These are phyloP conservation scores for Lycium barbarum DNA, from an alignment of 257 asterid species.

Conservation along the genomic window DNA sequence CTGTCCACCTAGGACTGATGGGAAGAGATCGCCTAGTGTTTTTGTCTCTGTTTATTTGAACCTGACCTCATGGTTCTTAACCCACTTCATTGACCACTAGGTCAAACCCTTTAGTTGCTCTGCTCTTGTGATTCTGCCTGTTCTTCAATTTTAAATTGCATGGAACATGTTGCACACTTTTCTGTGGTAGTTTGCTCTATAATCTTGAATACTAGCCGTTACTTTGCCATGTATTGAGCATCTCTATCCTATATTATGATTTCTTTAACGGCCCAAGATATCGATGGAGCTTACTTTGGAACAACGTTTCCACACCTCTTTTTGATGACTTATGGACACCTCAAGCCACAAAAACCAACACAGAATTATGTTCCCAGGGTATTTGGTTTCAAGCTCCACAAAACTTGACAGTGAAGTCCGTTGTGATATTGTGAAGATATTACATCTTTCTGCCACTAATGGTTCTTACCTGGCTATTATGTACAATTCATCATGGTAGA, in stretches of 20 bases:
- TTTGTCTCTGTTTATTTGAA: too few relatives aligned
- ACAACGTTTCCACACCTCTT: constrained; percentile 95
- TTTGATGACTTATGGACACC: constrained; percentile 94
- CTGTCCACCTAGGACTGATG: too few relatives aligned
- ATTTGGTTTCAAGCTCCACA: constrained; percentile 94
- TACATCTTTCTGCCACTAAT: constrained; percentile 41
- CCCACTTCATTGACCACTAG: too few relatives aligned
- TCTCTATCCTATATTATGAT: constrained; percentile 26
- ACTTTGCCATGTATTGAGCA: constrained; percentile 1
- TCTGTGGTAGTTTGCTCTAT: constrained; percentile 11
- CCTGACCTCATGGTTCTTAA: too few relatives aligned
- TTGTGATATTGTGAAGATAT: constrained; percentile 37
- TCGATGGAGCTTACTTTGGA: constrained; percentile 92
- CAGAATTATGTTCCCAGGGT: constrained; percentile 86
- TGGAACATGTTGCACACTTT: not conserved
- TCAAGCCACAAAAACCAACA: constrained; percentile 84
- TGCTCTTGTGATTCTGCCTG: not conserved
- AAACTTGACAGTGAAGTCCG: constrained; percentile 51
- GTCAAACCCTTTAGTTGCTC: not conserved
- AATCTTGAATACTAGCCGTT: not conserved
- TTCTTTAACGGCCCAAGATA: constrained; percentile 73
- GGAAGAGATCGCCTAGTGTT: too few relatives aligned
- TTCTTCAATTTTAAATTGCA: not conserved
- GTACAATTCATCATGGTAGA: constrained; percentile 28
- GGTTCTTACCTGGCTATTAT: constrained; percentile 47